Evolutionary conservation across 805 yeast genomes (phyloP), one percentile per base, ranked within the genome.

Genomic region (Yueomyces sinensis): DNA sequence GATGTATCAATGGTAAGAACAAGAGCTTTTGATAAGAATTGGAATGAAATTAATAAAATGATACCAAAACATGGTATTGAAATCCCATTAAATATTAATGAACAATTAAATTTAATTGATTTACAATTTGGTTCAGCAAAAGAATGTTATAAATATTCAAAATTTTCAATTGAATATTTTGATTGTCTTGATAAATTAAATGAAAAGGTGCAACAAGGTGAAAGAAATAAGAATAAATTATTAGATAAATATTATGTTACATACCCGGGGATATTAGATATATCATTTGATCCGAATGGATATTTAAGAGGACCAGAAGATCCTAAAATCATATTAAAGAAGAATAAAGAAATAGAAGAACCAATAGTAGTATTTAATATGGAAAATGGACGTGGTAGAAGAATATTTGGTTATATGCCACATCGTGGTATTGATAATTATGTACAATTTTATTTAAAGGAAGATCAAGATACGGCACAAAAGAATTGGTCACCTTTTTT

Each of bases 41-140:
- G 32, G 27, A 30, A 30, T 17, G 27, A 28, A 28, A 28, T 28
- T 15, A 17, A 17, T 7, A 28, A 28, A 38, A 48, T 63, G 41
- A 49, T 61, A 17, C 50, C 60, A 40, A 59, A 44, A 35, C 38
- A 37, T 20, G 65, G 56, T 35, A 37, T 58, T 14, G 30, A 25
- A 14, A 17, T 23, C 17, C 39, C 40, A 22, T 13, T n/a, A 20
- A 59, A 59, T 24, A 39, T 58, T 23, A 57, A 56, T 32, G 32
- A 37, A 3, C 54, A 49, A 3, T 37, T 58, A 20, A 45, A 55
- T 31, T 45, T 46, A 5, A 18, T 43, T 13, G 41, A 38, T 18
- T 45, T 47, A 27, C 34, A 37, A 16, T 45, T 53, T 23, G 53
- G 49, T 18, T 20, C 45, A 0, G 40, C 45, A 20, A 20, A 7